A percentile compares a stretch with the other conserved stretches of the same genome.
Evolutionary conservation across 495 filamentous ascomycete species (phyloP).

Genomic region (Lophium mytilinum): DNA sequence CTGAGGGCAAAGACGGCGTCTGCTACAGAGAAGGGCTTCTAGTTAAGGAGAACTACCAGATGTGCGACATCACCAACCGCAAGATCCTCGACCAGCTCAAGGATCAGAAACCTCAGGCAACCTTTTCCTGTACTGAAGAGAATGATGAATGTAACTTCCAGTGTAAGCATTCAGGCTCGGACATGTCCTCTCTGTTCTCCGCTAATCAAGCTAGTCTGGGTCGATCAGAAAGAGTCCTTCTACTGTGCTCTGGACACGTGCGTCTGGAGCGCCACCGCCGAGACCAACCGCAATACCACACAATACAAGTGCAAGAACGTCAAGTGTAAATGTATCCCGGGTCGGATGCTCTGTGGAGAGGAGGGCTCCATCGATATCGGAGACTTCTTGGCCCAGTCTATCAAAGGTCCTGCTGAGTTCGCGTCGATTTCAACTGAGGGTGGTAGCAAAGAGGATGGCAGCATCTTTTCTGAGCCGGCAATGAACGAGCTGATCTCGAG

Average conservation of each 20-base stretch:
- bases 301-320: constrained; percentile 77
- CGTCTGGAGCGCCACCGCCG: constrained; percentile 57
- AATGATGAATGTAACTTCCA: constrained; percentile 80
- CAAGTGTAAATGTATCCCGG: constrained; percentile 78
- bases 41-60: constrained; percentile 90
- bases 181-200: neutral
- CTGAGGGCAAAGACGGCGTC: constrained; percentile 64
- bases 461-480: constrained; percentile 77
- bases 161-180: constrained; percentile 46
- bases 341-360: constrained; percentile 87
- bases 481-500: constrained; percentile 82
- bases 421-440: constrained; percentile 56
- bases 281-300: constrained; percentile 68
- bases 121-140: constrained; percentile 79
- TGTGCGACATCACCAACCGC: constrained; percentile 92
- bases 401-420: constrained; percentile 82
- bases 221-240: constrained; percentile 87
- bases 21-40: constrained; percentile 88
- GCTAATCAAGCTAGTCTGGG: constrained; percentile 68
- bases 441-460: constrained; percentile 52
- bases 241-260: constrained; percentile 86
- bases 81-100: constrained; percentile 86
- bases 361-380: constrained; percentile 84
- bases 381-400: constrained; percentile 71
- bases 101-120: constrained; percentile 78